These are phyloP conservation scores for Colletotrichum scovillei DNA, from an alignment of 2,329 filamentous ascomycete species.

Conservation along the genomic window DNA sequence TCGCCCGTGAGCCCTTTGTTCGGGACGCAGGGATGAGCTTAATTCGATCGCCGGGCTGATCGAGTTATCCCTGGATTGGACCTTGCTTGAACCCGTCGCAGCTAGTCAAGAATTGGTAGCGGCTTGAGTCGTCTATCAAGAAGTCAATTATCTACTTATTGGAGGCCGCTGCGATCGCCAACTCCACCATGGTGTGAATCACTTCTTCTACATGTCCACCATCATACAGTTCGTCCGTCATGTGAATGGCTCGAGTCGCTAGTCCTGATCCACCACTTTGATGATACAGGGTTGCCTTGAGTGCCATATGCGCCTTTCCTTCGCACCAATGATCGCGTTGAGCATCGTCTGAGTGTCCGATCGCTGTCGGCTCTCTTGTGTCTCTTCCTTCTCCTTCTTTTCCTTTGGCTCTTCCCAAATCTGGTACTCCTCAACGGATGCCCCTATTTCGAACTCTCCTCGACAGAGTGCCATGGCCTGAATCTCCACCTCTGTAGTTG, in stretches of 20 bases:
- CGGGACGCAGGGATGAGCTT: conserved; percentile 33
- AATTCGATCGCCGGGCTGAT: conserved; percentile 16
- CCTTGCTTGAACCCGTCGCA: not conserved
- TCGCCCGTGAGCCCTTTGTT: conserved; percentile 9
- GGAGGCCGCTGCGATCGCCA: conserved; percentile 15
- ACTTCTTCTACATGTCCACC: conserved; percentile 9
- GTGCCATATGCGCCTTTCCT: conserved; percentile 74
- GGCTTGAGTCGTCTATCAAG: not conserved
- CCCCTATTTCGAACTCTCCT: conserved; percentile 85
- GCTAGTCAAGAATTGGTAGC: not conserved
- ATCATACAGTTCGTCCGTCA: conserved; percentile 30
- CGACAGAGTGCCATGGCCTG: conserved; percentile 81
- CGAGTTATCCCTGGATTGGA: conserved; percentile 6
- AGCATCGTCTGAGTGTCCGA: conserved; percentile 68
- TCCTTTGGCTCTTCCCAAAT: conserved; percentile 54
- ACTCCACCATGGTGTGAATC: conserved; percentile 12
- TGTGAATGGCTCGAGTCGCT: conserved; percentile 15
- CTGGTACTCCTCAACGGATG: conserved; percentile 82
- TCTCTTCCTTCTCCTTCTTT: conserved; percentile 44
- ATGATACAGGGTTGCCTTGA: conserved; percentile 67
- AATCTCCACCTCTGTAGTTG: conserved; percentile 70
- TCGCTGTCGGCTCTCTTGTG: conserved; percentile 49
- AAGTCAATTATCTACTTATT: conserved; percentile 28
- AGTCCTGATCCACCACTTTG: conserved; percentile 59
- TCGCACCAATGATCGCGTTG: conserved; percentile 68